Percentiles rank a stretch among this genome's conserved stretches.
These are phyloP conservation scores for Plantago ovata DNA, from an alignment of 257 asterid genomes.

Conservation along the genomic window DNA sequence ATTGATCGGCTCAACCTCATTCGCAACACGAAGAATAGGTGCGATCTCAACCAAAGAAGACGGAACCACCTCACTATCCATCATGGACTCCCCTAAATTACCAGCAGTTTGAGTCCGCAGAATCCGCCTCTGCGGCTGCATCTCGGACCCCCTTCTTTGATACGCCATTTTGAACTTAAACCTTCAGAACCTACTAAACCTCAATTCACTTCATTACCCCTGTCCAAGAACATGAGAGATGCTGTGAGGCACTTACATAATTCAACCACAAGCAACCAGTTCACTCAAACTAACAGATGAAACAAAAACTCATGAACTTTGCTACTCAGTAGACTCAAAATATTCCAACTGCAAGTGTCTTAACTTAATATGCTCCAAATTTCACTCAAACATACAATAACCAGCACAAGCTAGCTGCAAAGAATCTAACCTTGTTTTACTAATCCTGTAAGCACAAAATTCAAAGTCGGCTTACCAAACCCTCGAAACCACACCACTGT, in stretches of 20 bases:
- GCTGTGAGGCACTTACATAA: neutral
- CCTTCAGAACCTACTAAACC: slow-evolving; percentile 21
- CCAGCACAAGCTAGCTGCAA: too few species aligned
- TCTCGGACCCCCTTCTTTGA: slow-evolving; percentile 81
- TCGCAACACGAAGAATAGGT: slow-evolving; percentile 97
- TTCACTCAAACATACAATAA: too few species aligned
- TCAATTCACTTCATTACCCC: slow-evolving; percentile 27
- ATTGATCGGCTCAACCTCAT: slow-evolving; percentile 86
- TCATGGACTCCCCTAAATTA: slow-evolving; percentile 91
- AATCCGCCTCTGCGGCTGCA: slow-evolving; percentile 70
- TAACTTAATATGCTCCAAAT: neutral
- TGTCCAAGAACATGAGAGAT: slow-evolving; percentile 18
- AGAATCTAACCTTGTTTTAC: too few species aligned
- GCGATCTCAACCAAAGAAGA: slow-evolving; percentile 95
- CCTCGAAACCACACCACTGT: too few species aligned
- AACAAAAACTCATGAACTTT: neutral
- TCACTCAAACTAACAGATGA: neutral
- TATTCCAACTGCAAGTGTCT: neutral
- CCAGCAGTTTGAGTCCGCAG: slow-evolving; percentile 94
- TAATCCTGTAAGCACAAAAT: too few species aligned
- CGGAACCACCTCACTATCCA: slow-evolving; percentile 98
- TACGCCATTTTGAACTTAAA: slow-evolving; percentile 62
- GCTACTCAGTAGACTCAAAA: too few species aligned
- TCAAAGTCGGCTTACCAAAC: too few species aligned
- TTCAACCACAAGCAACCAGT: neutral